Base-by-base conservation (phyloP, 176 grass and related monocot species). In the Rhynchospora tenuis region DNA sequence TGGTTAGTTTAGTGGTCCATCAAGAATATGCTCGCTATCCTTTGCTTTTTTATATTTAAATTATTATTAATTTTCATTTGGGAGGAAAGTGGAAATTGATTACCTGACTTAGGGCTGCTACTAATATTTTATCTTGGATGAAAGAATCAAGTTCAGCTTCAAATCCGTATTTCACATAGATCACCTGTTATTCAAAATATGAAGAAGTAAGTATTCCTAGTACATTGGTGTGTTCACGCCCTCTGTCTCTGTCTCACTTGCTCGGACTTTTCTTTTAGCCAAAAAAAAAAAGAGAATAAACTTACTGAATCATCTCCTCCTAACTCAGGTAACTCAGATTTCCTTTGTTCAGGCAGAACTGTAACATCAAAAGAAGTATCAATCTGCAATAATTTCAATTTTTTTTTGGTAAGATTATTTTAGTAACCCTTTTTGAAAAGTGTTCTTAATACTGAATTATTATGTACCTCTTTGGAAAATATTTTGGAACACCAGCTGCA, bases 91-190 rank as follows among this genome's bases (percentile, higher is more conserved):
- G 23, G 44, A 43, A 9, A 16, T 28, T 19, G 45, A 38, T 76
- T 22, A 97, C 94, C 91, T 94, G 91, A 42, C 88, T 66, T 15
- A 92, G 92, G 12, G 90, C 88, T 15, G 90, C 80, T 20, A 97
- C 65, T 27, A 86, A 62, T 86, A 97, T 87, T 0, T 86, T 97
- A 33, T 97, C 94, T 66, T 94, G 84, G 88, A 97, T 86, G 83
- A 93, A 47, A 0, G 91, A 90, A 64, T 97, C 90, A 45, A 97
- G 85, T 48, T 92, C 84, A 31, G 91, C 83, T 42, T 94, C 89
- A 45, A 81, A 89, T 17, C 94, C 94, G n/a, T 91, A 91, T 66
- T 89, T 94, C 12, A 97, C 88, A 50, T 94, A 94, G 76, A 97
- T 86, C 66, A 97, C 91, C 91, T 97, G 46, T 45, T 86, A 17